Base-by-base conservation (phyloP, 2,329 filamentous ascomycete genomes). In the Pezicula neosporulosa region DNA sequence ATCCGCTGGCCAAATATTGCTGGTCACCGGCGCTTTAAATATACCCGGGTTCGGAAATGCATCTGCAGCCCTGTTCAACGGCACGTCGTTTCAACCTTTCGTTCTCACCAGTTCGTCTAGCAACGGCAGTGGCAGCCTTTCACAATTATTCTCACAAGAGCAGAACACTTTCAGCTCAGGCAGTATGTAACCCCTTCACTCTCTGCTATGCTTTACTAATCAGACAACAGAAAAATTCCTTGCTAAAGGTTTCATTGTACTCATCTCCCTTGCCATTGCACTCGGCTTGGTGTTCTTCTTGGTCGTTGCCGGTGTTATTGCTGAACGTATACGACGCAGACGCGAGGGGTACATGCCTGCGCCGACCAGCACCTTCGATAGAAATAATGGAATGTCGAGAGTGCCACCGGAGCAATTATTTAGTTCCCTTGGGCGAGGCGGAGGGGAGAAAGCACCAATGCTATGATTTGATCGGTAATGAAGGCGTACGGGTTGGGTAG, bases 1-100 rank as follows among this genome's bases (percentile, higher is more conserved):
- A 15, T 77, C 83, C 47, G 70, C 78, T 16, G 76, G 83, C 55
- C 83, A 94, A 66, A 79, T 83, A 4, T 80, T 99, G 35, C 80
- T 99, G 70, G 75, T 97, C 46, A 90, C 90, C n/a, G 94, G 94
- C 37, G 82, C 87, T 48, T 82, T 99, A 59, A 79, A 83, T 57
- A 77, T 97, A 16, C 82, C 87, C 0, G 73, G 74, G 45, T 91
- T 91, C 65, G 92, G 93, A 52, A 86, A 85, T 51, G 90, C 87
- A 6, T 96, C 93, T 13, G 91, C 90, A 8, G 93, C 86, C 7
- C 74, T 97, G 27, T 99, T 89, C 74, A 90, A 97, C 64, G 94
- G 94, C 61, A 90, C 85, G 10, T 73, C 76, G 3, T 84, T 93
- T 66, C 77, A 77, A 47, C 93, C 94, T 0, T 96, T 93, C 67